phyloP scores from a whole-genome alignment of 176 grass and related monocot species.

The Elymus sibiricus region DNA sequence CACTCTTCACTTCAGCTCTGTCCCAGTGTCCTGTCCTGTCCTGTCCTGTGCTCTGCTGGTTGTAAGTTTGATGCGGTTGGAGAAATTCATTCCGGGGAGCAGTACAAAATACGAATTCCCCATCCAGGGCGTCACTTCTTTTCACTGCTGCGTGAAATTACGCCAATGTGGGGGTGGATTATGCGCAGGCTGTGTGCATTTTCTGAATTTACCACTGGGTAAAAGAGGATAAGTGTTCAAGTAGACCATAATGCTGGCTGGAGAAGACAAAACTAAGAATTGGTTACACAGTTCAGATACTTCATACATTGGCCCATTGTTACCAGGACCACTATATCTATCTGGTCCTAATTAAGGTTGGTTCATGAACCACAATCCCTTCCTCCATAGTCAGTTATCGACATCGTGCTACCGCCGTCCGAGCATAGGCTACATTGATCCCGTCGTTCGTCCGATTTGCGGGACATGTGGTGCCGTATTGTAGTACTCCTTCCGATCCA shows the following conservation, averaged over 20 bases:
- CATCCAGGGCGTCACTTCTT: neutral
- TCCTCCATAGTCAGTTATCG: neutral
- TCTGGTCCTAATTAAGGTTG: neutral
- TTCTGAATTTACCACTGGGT: neutral
- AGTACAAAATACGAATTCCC: neutral
- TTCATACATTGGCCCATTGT: neutral
- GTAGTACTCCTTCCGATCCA: too few relatives aligned
- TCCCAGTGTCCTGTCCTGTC: neutral
- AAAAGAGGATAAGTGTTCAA: neutral
- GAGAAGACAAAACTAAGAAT: neutral
- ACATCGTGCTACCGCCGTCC: neutral
- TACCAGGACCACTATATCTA: neutral
- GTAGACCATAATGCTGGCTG: neutral
- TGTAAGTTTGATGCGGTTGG: neutral
- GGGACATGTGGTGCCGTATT: neutral
- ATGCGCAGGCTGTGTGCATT: neutral
- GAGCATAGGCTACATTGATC: neutral
- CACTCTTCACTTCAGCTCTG: neutral
- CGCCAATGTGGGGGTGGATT: neutral
- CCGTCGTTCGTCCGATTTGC: neutral
- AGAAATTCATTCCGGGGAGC: neutral
- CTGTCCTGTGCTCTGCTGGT: neutral
- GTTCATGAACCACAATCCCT: constrained; percentile 7
- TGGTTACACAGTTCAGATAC: neutral
- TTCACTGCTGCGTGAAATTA: neutral